Evolutionary conservation across 2,329 filamentous ascomycete species (phyloP), one percentile per base, ranked within the genome.

Genomic region (Didymella lethalis): DNA sequence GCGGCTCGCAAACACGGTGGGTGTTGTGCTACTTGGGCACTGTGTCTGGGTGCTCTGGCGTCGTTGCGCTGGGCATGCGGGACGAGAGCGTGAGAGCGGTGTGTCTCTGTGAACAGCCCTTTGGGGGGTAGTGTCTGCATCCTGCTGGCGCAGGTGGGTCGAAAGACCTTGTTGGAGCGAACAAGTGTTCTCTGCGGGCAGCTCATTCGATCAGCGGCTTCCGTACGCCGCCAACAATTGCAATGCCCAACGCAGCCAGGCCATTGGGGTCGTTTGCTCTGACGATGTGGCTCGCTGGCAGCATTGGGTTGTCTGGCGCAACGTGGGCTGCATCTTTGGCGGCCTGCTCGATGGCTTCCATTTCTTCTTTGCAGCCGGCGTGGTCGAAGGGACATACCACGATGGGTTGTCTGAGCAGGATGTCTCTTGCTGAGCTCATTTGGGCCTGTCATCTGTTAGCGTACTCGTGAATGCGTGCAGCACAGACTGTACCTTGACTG

Each of bases 281-380:
- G 57, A 98, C 86, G 63, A 99, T 95, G 7, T 86, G 88, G 62
- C 89, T 88, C 1, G 93, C 89, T 0, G 95, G 93, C n/a, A 97
- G 79, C 89, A 96, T 93, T 0, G 93, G 95, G 69, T 95, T 95
- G 62, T 96, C 92, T 0, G 90, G 90, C 67, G 94, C 92, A 61
- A 98, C 89, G 62, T 91, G 88, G 16, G 91, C 90, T 2, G 95
- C 94, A 68, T 98, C 94, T 77, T 93, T 94, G 43, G 95, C 95
- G 0, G 95, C 91, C 78, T 97, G 92, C 74, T 97, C 93, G 64
- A 99, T 98, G 36, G 93, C 93, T 70, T 97, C 93, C 92, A 99
- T 97, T 80, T 98, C 95, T 75, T 97, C 93, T 77, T 96, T 97
- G 80, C 95, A 99, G 16, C 90, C 91, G 66, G 96, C 92, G 72